phyloP scores from a whole-genome alignment of 2,329 filamentous ascomycete species.

The Curvularia spicifera region DNA sequence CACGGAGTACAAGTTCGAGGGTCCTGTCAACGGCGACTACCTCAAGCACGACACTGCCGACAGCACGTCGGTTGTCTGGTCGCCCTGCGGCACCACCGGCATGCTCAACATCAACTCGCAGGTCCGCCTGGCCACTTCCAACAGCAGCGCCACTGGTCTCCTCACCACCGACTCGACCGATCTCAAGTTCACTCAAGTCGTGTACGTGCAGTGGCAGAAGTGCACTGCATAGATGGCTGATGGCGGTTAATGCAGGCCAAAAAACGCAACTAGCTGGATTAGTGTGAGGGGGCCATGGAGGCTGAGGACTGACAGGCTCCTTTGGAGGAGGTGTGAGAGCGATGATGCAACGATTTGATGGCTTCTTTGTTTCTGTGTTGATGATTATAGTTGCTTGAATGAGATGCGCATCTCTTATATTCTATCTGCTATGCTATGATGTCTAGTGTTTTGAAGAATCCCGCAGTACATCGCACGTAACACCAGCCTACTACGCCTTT shows the following conservation, averaged over 20 bases:
- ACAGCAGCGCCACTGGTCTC: constrained; percentile 46
- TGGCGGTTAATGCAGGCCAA: constrained; percentile 17
- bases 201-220: constrained; percentile 55
- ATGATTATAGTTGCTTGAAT: constrained; percentile 14
- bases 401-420: constrained; percentile 19
- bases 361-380: constrained; percentile 10
- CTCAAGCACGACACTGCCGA: constrained; percentile 52
- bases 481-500: not conserved
- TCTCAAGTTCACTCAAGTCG: constrained; percentile 55
- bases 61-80: constrained; percentile 58
- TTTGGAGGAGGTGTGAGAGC: constrained; percentile 17
- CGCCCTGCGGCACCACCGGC: constrained; percentile 58
- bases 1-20: constrained; percentile 51
- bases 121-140: constrained; percentile 49
- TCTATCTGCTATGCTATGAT: not conserved
- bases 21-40: constrained; percentile 49
- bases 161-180: constrained; percentile 59
- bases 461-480: not conserved
- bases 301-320: constrained; percentile 7
- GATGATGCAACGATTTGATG: constrained; percentile 5
- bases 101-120: constrained; percentile 63
- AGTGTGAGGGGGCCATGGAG: constrained; percentile 14
- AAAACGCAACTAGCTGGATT: constrained; percentile 16
- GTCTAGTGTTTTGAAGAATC: not conserved
- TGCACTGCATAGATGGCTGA: constrained; percentile 35